These are phyloP conservation scores for Rosa rugosa DNA, from an alignment of 306 rosid genomes.

Conservation along the genomic window DNA sequence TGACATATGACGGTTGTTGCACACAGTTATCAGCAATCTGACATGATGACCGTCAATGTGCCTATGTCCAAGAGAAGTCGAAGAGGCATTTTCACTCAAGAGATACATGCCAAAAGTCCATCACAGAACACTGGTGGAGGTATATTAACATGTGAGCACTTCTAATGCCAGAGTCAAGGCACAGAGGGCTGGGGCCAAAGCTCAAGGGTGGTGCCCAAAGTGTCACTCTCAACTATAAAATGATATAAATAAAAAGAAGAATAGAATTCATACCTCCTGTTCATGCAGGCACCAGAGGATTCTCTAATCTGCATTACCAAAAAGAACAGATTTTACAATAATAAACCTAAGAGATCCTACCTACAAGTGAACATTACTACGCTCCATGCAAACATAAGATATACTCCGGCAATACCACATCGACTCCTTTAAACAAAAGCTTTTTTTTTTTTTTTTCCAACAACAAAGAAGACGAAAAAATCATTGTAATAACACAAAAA, in stretches of 20 bases:
- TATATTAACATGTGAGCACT: background rate
- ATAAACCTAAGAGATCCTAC: background rate
- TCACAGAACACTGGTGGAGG: background rate
- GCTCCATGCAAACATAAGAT: conserved; percentile 1
- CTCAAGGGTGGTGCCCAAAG: background rate
- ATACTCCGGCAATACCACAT: background rate
- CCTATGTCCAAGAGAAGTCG: conserved; percentile 5
- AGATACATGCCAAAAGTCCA: conserved; percentile 1
- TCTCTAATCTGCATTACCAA: conserved; percentile 40
- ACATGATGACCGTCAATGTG: background rate
- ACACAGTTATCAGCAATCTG: conserved; percentile 1
- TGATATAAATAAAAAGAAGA: background rate
- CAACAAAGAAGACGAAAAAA: background rate
- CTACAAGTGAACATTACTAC: background rate
- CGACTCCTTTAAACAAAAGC: background rate
- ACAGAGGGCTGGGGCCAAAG: conserved; percentile 6
- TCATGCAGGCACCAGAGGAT: conserved; percentile 23
- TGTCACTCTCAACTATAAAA: conserved; percentile 15
- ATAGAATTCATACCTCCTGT: conserved; percentile 34
- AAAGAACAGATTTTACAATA: background rate
- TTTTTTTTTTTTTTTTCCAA: background rate
- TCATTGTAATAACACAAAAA: background rate
- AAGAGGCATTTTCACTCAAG: conserved; percentile 17
- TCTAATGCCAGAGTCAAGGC: conserved; percentile 11
- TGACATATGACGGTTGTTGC: conserved; percentile 1